Base-by-base conservation (phyloP, 2,329 filamentous ascomycete species). In the Tolypocladium capitatum region DNA sequence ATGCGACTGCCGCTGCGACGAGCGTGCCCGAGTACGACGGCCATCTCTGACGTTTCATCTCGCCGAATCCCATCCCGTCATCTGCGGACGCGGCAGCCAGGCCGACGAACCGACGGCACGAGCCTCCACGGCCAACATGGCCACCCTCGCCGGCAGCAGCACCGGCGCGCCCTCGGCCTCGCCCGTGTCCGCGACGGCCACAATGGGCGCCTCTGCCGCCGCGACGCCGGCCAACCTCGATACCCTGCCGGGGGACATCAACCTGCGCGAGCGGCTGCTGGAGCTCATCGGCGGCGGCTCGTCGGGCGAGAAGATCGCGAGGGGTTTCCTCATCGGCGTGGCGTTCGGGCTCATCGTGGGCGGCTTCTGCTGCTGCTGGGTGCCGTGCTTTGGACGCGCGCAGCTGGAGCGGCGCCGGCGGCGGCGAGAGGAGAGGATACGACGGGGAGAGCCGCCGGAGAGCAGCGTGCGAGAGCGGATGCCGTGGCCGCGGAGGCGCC, bases 271-370 rank as follows among this genome's bases (percentile, higher is more conserved):
- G 31, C 55, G 58, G 28, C 56, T 63, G 47, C 52, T 61, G 49
- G 48, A 54, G 32, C 53, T 64, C 38, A 55, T 61, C 24, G 55
- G 52, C 9, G 57, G 56, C 28, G 62, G 61, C 8, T 60, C 60
- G 5, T 58, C 52, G 45, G 59, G 59, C 14, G 62, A 63, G 38
- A 62, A 57, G 51, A 55, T 64, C 11, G 56, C 63, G 42, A 58
- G 59, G 11, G 62, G 61, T 33, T 63, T 65, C 53, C 53, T 65
- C 20, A 59, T 64, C 41, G 63, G 62, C 36, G 52, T 64, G 27
- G 61, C 58, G 1, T 50, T 63, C 21, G 62, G 62, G 3, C 49
- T 64, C 5, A 48, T 61, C 6, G 48, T 64, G n/a, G 62, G 59
- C 38, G 57, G 60, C 46, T 52, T 63, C 40, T 49, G 60, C 30